phyloP scores from a whole-genome alignment of 2,329 filamentous ascomycete species.

The Curvularia lunata region DNA sequence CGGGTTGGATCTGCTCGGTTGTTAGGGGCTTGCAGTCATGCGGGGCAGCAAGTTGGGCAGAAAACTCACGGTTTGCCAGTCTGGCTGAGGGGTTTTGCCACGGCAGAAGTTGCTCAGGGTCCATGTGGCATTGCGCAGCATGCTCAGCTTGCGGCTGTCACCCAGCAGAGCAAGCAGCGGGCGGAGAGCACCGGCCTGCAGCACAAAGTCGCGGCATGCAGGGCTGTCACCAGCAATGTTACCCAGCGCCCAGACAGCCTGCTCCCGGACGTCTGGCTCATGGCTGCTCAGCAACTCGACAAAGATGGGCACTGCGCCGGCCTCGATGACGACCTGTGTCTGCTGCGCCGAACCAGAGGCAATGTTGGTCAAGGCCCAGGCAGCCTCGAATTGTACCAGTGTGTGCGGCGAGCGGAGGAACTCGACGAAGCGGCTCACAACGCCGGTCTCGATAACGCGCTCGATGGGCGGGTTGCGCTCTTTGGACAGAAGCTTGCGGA shows the following conservation, averaged over 20 bases:
- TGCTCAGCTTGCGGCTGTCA: conserved; percentile 98
- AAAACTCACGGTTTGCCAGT: conserved; percentile 87
- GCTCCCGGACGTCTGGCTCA: conserved; percentile 96
- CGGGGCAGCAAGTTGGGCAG: neutral
- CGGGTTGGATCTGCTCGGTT: conserved; percentile 78
- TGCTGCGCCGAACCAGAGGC: conserved; percentile 95
- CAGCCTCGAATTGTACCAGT: conserved; percentile 97
- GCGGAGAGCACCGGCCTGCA: conserved; percentile 87
- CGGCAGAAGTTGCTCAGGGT: conserved; percentile 99
- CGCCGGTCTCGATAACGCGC: conserved; percentile 98
- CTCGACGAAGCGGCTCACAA: conserved; percentile 96
- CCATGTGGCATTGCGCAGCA: conserved; percentile 98
- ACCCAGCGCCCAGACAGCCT: conserved; percentile 97
- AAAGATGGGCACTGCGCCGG: conserved; percentile 97
- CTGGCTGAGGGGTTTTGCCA: conserved; percentile 98
- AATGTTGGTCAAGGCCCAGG: conserved; percentile 99
- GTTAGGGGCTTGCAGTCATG: conserved; percentile 7
- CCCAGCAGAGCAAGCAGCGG: conserved; percentile 88
- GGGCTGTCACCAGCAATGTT: conserved; percentile 99
- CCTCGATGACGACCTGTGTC: conserved; percentile 98
- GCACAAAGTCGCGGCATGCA: conserved; percentile 94
- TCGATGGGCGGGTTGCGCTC: conserved; percentile 99
- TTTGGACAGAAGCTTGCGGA: conserved; percentile 96
- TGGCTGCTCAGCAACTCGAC: conserved; percentile 94
- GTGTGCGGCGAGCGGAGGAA: conserved; percentile 98